Percentiles rank a stretch among this genome's conserved stretches.
Evolutionary conservation across 768 basidiomycete genomes (phyloP).

Genomic region (Calocera cornea): DNA sequence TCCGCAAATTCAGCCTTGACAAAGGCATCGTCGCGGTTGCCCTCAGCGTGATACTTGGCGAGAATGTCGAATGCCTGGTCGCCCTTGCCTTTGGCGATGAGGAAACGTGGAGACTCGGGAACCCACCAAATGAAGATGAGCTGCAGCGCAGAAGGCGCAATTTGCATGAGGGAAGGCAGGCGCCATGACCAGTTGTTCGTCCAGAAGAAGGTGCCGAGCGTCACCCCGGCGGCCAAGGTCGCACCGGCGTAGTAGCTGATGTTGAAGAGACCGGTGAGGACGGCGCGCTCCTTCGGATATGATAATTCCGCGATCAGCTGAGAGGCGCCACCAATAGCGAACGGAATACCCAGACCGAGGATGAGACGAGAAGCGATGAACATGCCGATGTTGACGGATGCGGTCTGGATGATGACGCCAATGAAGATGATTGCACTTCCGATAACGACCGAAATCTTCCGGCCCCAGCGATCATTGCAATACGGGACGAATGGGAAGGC

Average conservation of each 20-base stretch:
- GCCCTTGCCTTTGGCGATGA: conserved; percentile 41
- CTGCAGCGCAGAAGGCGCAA: conserved; percentile 41
- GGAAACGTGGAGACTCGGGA: conserved; percentile 54
- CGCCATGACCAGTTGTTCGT: conserved; percentile 47
- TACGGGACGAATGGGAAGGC: conserved; percentile 41
- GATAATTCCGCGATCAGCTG: conserved; percentile 10
- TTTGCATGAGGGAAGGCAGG: conserved; percentile 51
- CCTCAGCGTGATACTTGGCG: conserved; percentile 48
- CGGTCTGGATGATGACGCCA: conserved; percentile 17
- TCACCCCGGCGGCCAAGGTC: conserved; percentile 19
- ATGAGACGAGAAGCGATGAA: conserved; percentile 8
- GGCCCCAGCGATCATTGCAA: conserved; percentile 39
- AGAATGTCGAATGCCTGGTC: conserved; percentile 38
- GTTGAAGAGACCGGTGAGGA: conserved; percentile 12
- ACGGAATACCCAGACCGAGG: conserved; percentile 11
- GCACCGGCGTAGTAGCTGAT: conserved; percentile 9
- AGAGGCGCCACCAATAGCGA: conserved; percentile 8
- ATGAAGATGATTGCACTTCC: conserved; percentile 26
- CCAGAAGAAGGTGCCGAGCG: not conserved
- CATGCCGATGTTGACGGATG: conserved; percentile 28
- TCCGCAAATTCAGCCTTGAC: conserved; percentile 45
- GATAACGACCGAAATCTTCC: conserved; percentile 37
- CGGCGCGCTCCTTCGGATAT: conserved; percentile 10
- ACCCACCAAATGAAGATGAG: conserved; percentile 42
- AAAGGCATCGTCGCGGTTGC: conserved; percentile 33